Base-by-base conservation (phyloP, 768 basidiomycete species). In the Ramaria rubella region DNA sequence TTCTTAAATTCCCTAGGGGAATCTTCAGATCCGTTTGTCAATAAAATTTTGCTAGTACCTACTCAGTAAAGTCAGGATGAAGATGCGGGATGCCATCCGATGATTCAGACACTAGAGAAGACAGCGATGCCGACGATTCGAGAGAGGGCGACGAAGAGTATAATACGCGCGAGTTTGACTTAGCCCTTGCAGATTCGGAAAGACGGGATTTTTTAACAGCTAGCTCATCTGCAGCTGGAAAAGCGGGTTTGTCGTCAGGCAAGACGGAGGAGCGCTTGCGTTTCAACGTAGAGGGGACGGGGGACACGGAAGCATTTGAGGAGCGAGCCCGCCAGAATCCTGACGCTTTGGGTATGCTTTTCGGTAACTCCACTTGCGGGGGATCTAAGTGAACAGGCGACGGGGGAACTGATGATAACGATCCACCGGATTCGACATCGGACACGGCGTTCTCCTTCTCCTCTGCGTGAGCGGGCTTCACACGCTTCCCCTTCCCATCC, bases 311-410 rank as follows among this genome's bases (percentile, higher is more conserved):
- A 9, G 36, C 38, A 29, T 48, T 48, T 19, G 44, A 8, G 23
- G 55, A 48, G 2, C 55, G 55, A 6, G 55, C 55, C 5, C 43
- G 24, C 55, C 55, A 56, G 19, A 56, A 56, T 8, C 55, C 55
- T 2, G 55, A 56, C 3, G 55, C 43, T 34, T 49, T 56, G 44
- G 44, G 44, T 15, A 27, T 24, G 11, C 19, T 29, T 21, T 8
- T 23, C 3, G 43, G 27, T 1, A 27, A 15, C 12, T 45, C 27
- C 1, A 19, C 19, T 17, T 29, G 31, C 21, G 27, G 43, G 5
- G 26, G 26, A 12, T 31, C 31, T 9, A n/a, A 19, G 24, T 27
- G 36, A n/a, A 21, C 14, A 23, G 55, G 27, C 9, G 55, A 49
- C 7, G 55, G 30, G 48, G 45, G 46, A 15, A 27, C 19, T 1